Evolutionary conservation across 495 filamentous ascomycete genomes (phyloP), one percentile per base, ranked within the genome.

Genomic region (Haplographium delicatum): DNA sequence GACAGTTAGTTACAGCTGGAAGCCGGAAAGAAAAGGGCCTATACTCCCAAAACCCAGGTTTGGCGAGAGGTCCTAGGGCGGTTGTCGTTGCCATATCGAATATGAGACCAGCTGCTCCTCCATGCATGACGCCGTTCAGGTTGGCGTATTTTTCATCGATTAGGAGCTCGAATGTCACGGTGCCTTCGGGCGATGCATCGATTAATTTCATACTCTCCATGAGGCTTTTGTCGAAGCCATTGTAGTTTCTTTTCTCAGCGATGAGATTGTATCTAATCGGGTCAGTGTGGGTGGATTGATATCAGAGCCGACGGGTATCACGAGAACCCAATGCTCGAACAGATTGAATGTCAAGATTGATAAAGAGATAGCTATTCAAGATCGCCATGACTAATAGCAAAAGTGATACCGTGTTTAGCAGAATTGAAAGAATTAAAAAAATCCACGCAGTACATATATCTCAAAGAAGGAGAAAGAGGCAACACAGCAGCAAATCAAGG

Each of bases 81-180:
- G 60, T 61, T 1, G 67, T 72, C 6, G 71, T 73, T n/a, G 59
- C 60, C 69, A 72, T 73, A 53, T 73, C 68, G 31, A 73, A 70
- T 3, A 72, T 73, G 10, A 73, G 60, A 8, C 62, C 69, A 9
- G 65, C 68, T 2, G 70, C 70, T n/a, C 70, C 68, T 26, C 67
- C 66, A 47, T 69, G 68, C 56, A 71, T 62, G n/a, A 69, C 68
- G 10, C 61, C 59, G 38, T 59, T 65, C 8, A 62, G 16, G 39
- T 63, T 65, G 5, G 38, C 26, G 33, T 61, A 62, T 5, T 22
- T 9, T 5, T 54, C 27, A 25, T 51, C 53, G 27, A 63, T 61
- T 26, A 37, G 16, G 16, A 62, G 47, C 7, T 46, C 30, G 44
- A 54, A 56, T 7, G 33, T 37, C 8, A 47, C 52, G 4, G 53